Base-by-base conservation (phyloP, 192 early-diverging fungal species). In the Chytriomyces sp. region DNA sequence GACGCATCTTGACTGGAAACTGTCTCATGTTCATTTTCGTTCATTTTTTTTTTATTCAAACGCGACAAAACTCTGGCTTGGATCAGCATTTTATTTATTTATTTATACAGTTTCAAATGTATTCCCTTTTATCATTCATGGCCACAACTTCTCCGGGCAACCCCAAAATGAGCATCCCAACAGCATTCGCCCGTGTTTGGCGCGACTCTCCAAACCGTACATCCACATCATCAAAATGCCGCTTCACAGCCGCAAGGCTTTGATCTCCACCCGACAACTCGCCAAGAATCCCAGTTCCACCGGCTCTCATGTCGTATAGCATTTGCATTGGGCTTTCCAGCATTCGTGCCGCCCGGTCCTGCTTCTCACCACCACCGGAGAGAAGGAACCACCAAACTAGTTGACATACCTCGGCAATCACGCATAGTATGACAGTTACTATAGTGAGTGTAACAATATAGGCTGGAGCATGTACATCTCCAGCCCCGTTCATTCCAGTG, bases 321-420 rank as follows among this genome's bases (percentile, higher is more conserved):
- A 75, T 11, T 63, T 75, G 73, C 64, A 66, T 75, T 3, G 73
- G 73, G 5, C 44, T 49, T 50, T 75, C 61, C 24, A 75, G 53
- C n/a, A 64, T 66, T 46, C 50, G 64, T 18, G 73, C 73, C 18
- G 73, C 73, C 6, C 73, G 57, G 63, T 75, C 73, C 28, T 75
- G 64, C 48, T 48, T 66, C 43, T 75, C 73, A 24, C 73, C 73
- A 8, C 73, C 73, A 9, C 73, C 73, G 11, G 62, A 65, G 7
- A 75, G 47, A 10, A 75, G 35, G 47, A 75, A 75, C 73, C 73
- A 75, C 73, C 73, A 75, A 66, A 75, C 65, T 5, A 75, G 62
- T 43, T 75, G 73, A n/a, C 63, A 64, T 20, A 75, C 63, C 48
- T 75, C 73, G 7, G 63, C 61, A 20, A 75, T 11, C 7, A 75